A percentile compares a stretch with the other conserved stretches of the same genome.
Evolutionary conservation across 2,329 filamentous ascomycete genomes (phyloP).

Genomic region (Cercospora sojina): DNA sequence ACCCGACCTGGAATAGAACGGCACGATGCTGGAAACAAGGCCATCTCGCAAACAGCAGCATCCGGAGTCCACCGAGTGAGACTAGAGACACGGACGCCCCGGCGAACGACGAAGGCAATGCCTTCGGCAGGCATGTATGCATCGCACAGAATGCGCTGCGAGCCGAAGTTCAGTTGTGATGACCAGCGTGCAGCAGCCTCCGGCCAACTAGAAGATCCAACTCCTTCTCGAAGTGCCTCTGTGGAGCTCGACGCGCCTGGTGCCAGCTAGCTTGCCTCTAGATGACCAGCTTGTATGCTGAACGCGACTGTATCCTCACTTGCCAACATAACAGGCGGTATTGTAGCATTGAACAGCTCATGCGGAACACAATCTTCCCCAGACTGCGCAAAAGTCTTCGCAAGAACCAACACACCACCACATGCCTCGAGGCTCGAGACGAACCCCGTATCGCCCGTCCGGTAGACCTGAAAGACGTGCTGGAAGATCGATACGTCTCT

Average conservation of each 20-base stretch:
- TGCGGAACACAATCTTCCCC: neutral
- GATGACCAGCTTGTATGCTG: neutral
- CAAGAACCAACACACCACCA: neutral
- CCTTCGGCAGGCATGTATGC: neutral
- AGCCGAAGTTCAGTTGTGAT: neutral
- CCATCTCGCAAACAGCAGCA: neutral
- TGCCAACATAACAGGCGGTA: neutral
- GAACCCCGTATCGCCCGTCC: neutral
- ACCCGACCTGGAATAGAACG: neutral
- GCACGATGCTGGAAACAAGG: neutral
- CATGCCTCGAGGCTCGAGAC: neutral
- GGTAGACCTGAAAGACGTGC: neutral
- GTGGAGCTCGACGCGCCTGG: neutral
- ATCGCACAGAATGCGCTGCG: neutral
- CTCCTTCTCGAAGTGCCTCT: neutral
- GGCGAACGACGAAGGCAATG: neutral
- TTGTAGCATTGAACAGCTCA: neutral
- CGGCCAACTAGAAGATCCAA: neutral
- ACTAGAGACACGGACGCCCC: neutral
- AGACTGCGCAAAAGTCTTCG: neutral
- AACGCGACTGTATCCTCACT: neutral
- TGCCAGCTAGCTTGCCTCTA: neutral
- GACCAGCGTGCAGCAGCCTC: neutral
- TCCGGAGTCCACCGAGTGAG: neutral
- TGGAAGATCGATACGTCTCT: neutral